phyloP scores from a whole-genome alignment of 176 grass and related monocot genomes.

The Miscanthus lutarioriparius region DNA sequence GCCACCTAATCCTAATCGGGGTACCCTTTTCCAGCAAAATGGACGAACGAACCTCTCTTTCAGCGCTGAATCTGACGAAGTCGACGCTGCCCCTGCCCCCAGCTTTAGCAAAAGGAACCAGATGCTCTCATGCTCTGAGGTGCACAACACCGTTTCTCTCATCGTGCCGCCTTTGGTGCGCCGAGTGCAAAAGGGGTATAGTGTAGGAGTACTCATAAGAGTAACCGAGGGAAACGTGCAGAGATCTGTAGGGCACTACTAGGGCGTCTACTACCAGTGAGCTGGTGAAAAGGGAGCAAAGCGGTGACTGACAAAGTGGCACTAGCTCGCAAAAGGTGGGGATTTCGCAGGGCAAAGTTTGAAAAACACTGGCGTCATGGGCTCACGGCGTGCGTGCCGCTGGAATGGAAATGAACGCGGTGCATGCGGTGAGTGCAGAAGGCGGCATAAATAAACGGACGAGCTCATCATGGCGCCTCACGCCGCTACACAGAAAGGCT shows the following conservation, averaged over 20 bases:
- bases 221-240: constrained; percentile 26
- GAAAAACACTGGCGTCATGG: neutral
- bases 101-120: constrained; percentile 6
- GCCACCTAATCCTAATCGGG: constrained; percentile 22
- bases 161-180: neutral
- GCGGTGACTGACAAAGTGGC: constrained; percentile 2
- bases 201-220: neutral
- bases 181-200: neutral
- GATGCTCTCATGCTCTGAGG: constrained; percentile 24
- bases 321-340: constrained; percentile 1
- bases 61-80: constrained; percentile 1
- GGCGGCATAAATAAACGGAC: constrained; percentile 27
- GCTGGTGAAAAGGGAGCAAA: neutral
- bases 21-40: neutral
- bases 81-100: neutral
- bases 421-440: neutral
- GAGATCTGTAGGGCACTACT: neutral
- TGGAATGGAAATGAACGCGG: neutral
- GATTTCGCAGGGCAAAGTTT: constrained; percentile 8
- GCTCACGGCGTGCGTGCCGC: neutral
- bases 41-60: neutral
- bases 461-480: constrained; percentile 23
- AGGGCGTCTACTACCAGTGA: neutral
- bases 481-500: constrained; percentile 30
- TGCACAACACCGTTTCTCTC: neutral